phyloP scores from a whole-genome alignment of 2,329 filamentous ascomycete species.

The Aureobasidium leucospermi region DNA sequence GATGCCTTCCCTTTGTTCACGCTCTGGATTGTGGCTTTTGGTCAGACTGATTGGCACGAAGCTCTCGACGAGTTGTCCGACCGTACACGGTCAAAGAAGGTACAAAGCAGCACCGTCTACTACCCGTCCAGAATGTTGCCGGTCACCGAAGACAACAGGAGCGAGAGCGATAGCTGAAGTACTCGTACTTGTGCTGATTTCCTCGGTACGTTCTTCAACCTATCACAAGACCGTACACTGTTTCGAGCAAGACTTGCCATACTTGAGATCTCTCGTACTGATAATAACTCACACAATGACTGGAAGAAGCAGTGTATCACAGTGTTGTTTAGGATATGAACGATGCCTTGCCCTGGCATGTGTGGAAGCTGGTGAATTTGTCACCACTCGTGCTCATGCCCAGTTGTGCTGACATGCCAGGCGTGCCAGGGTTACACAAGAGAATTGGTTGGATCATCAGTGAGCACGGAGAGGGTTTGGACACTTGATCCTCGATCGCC shows the following conservation, averaged over 20 bases:
- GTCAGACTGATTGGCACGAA: not conserved
- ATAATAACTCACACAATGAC: not conserved
- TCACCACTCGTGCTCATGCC: not conserved
- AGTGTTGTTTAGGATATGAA: not conserved
- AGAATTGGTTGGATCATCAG: not conserved
- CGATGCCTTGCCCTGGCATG: not conserved
- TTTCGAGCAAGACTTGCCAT: not conserved
- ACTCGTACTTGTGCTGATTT: not conserved
- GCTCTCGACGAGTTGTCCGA: not conserved
- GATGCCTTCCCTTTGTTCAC: not conserved
- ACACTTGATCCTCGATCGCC: not conserved
- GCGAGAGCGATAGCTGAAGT: not conserved
- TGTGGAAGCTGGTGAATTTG: not conserved
- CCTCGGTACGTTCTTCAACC: not conserved
- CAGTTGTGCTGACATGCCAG: not conserved
- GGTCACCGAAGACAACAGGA: no score
- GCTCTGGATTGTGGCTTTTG: not conserved
- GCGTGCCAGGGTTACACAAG: not conserved
- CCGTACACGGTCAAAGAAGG: not conserved
- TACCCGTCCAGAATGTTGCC: no score
- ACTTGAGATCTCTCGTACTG: not conserved
- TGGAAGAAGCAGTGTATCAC: not conserved
- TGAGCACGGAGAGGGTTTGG: not conserved
- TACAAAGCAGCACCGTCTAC: not conserved
- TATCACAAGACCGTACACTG: not conserved